phyloP scores from a whole-genome alignment of 2,329 filamentous ascomycete genomes.

The Aspergillus pseudotamarii region DNA sequence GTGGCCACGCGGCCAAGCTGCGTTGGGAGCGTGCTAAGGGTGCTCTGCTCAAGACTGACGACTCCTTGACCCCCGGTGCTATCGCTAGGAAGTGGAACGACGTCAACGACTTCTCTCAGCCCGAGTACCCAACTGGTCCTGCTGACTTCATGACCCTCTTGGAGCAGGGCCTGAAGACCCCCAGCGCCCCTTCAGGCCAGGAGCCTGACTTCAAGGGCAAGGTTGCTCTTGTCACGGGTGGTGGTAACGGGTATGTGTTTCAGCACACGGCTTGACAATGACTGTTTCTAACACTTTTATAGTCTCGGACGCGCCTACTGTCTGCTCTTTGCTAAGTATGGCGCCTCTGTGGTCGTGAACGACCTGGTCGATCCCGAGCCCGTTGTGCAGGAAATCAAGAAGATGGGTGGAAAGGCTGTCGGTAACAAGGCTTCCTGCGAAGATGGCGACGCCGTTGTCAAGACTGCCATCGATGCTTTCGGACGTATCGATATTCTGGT shows the following conservation, averaged over 20 bases:
- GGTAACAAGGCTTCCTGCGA: conserved; percentile 93
- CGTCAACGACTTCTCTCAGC: conserved; percentile 80
- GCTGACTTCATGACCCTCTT: conserved; percentile 87
- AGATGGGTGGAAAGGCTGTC: conserved; percentile 83
- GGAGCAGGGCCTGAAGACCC: conserved; percentile 78
- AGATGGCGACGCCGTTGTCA: conserved; percentile 87
- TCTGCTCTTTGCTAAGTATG: conserved; percentile 81
- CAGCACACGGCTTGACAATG: background rate
- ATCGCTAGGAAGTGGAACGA: conserved; percentile 88
- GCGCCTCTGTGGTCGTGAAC: conserved; percentile 88
- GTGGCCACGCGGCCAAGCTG: conserved; percentile 88
- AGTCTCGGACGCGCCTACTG: conserved; percentile 89
- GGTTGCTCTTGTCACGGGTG: conserved; percentile 85
- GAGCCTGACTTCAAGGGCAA: conserved; percentile 80
- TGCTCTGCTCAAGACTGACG: conserved; percentile 85
- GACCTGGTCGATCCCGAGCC: conserved; percentile 90
- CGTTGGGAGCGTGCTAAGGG: conserved; percentile 93
- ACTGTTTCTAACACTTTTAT: conserved; percentile 22
- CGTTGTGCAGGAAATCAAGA: conserved; percentile 90
- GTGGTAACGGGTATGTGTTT: conserved; percentile 69
- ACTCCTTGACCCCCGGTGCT: conserved; percentile 82
- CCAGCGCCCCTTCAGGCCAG: conserved; percentile 70
- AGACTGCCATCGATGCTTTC: conserved; percentile 89
- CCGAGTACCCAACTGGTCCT: conserved; percentile 80
- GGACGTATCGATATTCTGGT: conserved; percentile 92